Evolutionary conservation across 148 eudicot species (phyloP).

Genomic region (Nyssa sinensis): DNA sequence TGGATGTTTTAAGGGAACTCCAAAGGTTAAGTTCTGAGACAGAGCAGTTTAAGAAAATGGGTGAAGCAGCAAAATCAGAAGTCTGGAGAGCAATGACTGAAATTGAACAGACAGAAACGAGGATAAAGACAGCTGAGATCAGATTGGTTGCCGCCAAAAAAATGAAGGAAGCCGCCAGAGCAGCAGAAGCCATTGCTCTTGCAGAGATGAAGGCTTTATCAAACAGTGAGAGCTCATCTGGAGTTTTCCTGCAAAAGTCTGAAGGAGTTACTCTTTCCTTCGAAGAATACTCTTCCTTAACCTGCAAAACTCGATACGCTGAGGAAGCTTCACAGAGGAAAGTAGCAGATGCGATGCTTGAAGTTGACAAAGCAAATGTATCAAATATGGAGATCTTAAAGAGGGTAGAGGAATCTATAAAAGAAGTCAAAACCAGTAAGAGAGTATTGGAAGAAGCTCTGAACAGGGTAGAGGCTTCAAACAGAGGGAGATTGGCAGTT

Average conservation of each 20-base stretch:
- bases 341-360: constrained; percentile 52
- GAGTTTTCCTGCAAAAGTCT: constrained; percentile 9
- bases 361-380: constrained; percentile 61
- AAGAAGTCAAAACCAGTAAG: constrained; percentile 71
- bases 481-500: constrained; percentile 57
- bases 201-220: constrained; percentile 83
- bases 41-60: constrained; percentile 68
- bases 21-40: constrained; percentile 69
- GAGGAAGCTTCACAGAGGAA: constrained; percentile 43
- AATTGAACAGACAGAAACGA: constrained; percentile 66
- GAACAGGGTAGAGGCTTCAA: constrained; percentile 68
- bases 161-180: constrained; percentile 91
- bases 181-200: constrained; percentile 81
- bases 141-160: constrained; percentile 75
- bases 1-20: constrained; percentile 55
- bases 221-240: constrained; percentile 27
- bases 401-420: constrained; percentile 69
- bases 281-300: constrained; percentile 66
- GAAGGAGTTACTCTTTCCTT: constrained; percentile 57
- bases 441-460: constrained; percentile 79
- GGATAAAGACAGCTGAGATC: constrained; percentile 72
- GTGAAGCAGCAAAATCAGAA: constrained; percentile 66
- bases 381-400: constrained; percentile 60
- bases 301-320: constrained; percentile 61
- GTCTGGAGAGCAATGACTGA: constrained; percentile 61